Percentiles rank a stretch among this genome's conserved stretches.
Evolutionary conservation across 768 basidiomycete species (phyloP).

Genomic region (Lactifluus hygrophoroides): DNA sequence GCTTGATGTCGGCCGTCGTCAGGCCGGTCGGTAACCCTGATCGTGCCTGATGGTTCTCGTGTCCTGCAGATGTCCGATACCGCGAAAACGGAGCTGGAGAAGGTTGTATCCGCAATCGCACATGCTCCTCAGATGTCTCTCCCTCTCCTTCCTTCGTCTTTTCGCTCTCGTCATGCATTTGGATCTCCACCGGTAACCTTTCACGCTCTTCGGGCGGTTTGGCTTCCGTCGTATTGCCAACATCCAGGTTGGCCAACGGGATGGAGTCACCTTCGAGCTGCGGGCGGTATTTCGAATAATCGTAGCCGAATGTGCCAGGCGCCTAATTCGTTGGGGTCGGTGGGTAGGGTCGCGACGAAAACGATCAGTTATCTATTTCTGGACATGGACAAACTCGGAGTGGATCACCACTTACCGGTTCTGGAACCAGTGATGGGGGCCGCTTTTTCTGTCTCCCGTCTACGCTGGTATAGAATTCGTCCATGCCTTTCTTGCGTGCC

Average conservation of each 20-base stretch:
- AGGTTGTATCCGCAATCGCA: slow-evolving; percentile 28
- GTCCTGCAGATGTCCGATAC: slow-evolving; percentile 30
- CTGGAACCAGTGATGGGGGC: slow-evolving; percentile 32
- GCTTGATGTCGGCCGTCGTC: slow-evolving; percentile 15
- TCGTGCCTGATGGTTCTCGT: slow-evolving; percentile 7
- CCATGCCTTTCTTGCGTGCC: slow-evolving; percentile 72
- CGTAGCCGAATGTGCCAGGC: slow-evolving; percentile 76
- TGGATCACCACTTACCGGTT: slow-evolving; percentile 43
- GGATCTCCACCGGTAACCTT: background rate
- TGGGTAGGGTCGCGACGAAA: background rate
- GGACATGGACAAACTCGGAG: background rate
- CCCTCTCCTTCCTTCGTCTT: background rate
- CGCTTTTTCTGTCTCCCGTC: slow-evolving; percentile 56
- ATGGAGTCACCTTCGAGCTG: background rate
- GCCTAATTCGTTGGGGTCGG: slow-evolving; percentile 36
- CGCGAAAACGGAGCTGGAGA: slow-evolving; percentile 58
- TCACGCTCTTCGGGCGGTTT: background rate
- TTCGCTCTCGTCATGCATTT: background rate
- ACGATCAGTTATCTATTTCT: background rate
- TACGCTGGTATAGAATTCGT: slow-evolving; percentile 57
- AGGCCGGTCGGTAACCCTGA: slow-evolving; percentile 12
- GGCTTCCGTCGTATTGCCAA: slow-evolving; percentile 14
- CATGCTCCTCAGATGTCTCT: slow-evolving; percentile 15
- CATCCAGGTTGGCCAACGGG: background rate
- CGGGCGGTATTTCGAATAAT: slow-evolving; percentile 60